Evolutionary conservation across 2,329 filamentous ascomycete species (phyloP).

Genomic region (Nannizziopsis arthrosporioides): DNA sequence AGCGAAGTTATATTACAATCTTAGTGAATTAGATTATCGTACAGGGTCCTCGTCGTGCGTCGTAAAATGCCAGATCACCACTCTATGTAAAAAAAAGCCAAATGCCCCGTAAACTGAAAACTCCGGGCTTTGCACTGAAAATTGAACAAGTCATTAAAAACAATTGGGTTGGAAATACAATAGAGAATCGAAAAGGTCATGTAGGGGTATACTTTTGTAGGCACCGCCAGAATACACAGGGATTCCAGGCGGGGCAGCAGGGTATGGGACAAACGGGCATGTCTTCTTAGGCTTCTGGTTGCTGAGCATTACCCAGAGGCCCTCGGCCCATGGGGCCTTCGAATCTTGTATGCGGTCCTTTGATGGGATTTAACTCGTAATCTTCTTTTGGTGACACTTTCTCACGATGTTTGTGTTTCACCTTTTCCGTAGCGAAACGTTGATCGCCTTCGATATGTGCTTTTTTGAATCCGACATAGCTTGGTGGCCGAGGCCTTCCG

Average conservation of each 20-base stretch:
- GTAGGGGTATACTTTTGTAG: slow-evolving; percentile 4
- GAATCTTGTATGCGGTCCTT: slow-evolving; percentile 6
- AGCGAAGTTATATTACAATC: no score
- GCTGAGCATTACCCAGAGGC: slow-evolving; percentile 3
- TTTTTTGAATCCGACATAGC: slow-evolving; percentile 77
- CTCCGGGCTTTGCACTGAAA: background rate
- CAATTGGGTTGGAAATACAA: background rate
- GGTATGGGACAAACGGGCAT: slow-evolving; percentile 5
- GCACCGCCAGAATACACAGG: background rate
- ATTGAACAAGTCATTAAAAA: background rate
- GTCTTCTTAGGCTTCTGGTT: slow-evolving; percentile 4
- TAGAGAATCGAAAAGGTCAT: background rate
- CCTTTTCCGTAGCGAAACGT: slow-evolving; percentile 55
- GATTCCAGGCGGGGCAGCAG: background rate
- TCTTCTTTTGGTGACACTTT: slow-evolving; percentile 42
- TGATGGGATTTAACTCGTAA: slow-evolving; percentile 63
- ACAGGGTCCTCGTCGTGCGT: slow-evolving; percentile 1
- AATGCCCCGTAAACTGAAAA: background rate
- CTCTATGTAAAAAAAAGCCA: background rate
- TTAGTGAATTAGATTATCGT: background rate
- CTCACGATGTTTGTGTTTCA: slow-evolving; percentile 40
- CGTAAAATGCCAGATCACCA: background rate
- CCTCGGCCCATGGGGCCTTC: slow-evolving; percentile 10
- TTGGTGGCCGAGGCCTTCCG: slow-evolving; percentile 70
- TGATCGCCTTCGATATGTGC: slow-evolving; percentile 71